Percentiles rank a stretch among this genome's conserved stretches.
These are phyloP conservation scores for Calonectria pteridis DNA, from an alignment of 2,329 filamentous ascomycete species.

Conservation along the genomic window DNA sequence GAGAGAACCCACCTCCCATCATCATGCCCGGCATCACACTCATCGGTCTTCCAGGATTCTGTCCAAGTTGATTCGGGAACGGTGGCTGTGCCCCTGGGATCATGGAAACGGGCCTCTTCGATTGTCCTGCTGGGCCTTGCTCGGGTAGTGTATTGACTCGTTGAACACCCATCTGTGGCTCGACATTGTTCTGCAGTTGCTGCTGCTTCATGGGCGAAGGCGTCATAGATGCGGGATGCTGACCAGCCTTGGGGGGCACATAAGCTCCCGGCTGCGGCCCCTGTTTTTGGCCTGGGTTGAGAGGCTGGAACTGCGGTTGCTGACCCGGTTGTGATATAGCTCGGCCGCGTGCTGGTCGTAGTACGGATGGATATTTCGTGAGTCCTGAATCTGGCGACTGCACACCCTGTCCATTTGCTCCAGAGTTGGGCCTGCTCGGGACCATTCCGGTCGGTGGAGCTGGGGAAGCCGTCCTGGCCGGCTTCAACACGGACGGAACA, in stretches of 20 bases:
- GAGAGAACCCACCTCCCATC: slow-evolving; percentile 25
- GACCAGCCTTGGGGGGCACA: slow-evolving; percentile 38
- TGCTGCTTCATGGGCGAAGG: slow-evolving; percentile 35
- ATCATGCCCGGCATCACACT: slow-evolving; percentile 41
- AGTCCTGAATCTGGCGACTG: background rate
- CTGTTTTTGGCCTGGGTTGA: background rate
- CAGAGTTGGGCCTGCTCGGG: background rate
- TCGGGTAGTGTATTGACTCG: slow-evolving; percentile 42
- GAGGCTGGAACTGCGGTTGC: slow-evolving; percentile 12
- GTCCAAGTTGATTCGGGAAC: slow-evolving; percentile 12
- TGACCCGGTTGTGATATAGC: slow-evolving; percentile 28
- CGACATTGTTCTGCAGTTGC: slow-evolving; percentile 18
- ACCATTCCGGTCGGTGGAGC: background rate
- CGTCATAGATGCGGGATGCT: slow-evolving; percentile 43
- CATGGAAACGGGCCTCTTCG: slow-evolving; percentile 32
- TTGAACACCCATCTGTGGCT: slow-evolving; percentile 37
- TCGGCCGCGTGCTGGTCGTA: slow-evolving; percentile 23
- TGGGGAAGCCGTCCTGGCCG: slow-evolving; percentile 33
- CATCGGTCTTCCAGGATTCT: slow-evolving; percentile 32
- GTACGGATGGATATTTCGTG: slow-evolving; percentile 25
- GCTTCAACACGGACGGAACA: slow-evolving; percentile 41
- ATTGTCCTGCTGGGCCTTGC: slow-evolving; percentile 10
- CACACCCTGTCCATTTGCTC: slow-evolving; percentile 3
- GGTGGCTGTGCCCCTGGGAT: slow-evolving; percentile 16
- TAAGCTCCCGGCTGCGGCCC: slow-evolving; percentile 28